A percentile compares a stretch with the other conserved stretches of the same genome.
Evolutionary conservation across 75 land plant species (phyloP).

Genomic region (Sequoia sempervirens): DNA sequence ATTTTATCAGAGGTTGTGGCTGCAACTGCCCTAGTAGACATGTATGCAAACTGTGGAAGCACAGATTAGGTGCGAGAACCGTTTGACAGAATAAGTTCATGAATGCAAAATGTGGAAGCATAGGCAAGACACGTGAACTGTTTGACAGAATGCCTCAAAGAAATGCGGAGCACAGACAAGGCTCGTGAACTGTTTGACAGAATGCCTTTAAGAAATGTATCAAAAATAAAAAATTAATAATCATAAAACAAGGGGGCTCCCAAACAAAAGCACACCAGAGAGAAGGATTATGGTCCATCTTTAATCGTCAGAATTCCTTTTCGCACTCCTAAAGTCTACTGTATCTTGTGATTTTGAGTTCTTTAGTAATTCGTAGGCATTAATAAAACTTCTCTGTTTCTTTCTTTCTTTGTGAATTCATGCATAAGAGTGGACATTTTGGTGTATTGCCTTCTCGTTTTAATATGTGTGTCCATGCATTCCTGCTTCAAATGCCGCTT

Average conservation of each 20-base stretch:
- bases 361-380: background rate
- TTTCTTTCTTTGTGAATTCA: background rate
- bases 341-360: background rate
- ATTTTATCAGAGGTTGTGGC: too few relatives aligned
- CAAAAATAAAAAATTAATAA: background rate
- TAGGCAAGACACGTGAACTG: too few relatives aligned
- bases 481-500: background rate
- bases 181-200: too few relatives aligned
- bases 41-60: too few relatives aligned
- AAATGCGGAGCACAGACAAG: too few relatives aligned
- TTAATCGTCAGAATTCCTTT: background rate
- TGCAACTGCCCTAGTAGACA: too few relatives aligned
- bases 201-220: too few relatives aligned
- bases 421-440: background rate
- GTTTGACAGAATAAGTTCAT: too few relatives aligned
- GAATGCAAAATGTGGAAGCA: too few relatives aligned
- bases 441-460: background rate
- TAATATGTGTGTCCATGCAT: background rate
- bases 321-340: background rate
- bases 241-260: background rate
- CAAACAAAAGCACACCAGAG: background rate
- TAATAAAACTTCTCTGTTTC: background rate
- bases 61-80: too few relatives aligned
- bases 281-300: background rate
- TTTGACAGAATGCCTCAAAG: too few relatives aligned